Percentiles rank a stretch among this genome's conserved stretches.
Evolutionary conservation across 768 basidiomycete genomes (phyloP).

Genomic region (Bullera alba): DNA sequence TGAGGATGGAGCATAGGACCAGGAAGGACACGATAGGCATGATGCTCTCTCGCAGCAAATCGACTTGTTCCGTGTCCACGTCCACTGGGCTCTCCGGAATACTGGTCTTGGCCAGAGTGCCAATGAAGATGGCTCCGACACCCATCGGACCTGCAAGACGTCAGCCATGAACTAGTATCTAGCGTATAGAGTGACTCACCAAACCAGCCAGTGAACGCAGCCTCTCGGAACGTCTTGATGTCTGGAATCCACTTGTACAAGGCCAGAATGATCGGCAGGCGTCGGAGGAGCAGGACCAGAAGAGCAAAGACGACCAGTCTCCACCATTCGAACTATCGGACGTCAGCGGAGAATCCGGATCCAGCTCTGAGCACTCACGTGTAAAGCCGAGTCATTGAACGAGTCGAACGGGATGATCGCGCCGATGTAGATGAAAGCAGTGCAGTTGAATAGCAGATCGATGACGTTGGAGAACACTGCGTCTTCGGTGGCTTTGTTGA

Average conservation of each 20-base stretch:
- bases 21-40: slow-evolving; percentile 92
- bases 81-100: slow-evolving; percentile 40
- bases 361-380: slow-evolving; percentile 3
- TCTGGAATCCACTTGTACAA: slow-evolving; percentile 92
- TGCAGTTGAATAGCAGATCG: slow-evolving; percentile 86
- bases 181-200: slow-evolving; percentile 86
- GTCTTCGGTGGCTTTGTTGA: slow-evolving; percentile 76
- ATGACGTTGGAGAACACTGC: slow-evolving; percentile 93
- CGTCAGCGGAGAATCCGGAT: not conserved
- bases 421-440: slow-evolving; percentile 87
- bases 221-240: slow-evolving; percentile 87
- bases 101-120: slow-evolving; percentile 44
- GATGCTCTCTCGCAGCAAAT: slow-evolving; percentile 65
- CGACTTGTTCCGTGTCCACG: slow-evolving; percentile 56
- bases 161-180: slow-evolving; percentile 51
- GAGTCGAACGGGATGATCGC: slow-evolving; percentile 91
- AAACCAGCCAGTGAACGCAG: slow-evolving; percentile 90
- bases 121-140: slow-evolving; percentile 90
- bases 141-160: slow-evolving; percentile 60
- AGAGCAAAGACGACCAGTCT: slow-evolving; percentile 75
- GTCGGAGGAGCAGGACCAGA: slow-evolving; percentile 69
- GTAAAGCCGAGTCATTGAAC: slow-evolving; percentile 57
- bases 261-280: slow-evolving; percentile 75
- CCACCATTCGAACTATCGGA: slow-evolving; percentile 66
- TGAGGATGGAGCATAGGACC: slow-evolving; percentile 81